phyloP scores from a whole-genome alignment of 1,284 basidiomycete genomes.

The Megacollybia platyphylla region DNA sequence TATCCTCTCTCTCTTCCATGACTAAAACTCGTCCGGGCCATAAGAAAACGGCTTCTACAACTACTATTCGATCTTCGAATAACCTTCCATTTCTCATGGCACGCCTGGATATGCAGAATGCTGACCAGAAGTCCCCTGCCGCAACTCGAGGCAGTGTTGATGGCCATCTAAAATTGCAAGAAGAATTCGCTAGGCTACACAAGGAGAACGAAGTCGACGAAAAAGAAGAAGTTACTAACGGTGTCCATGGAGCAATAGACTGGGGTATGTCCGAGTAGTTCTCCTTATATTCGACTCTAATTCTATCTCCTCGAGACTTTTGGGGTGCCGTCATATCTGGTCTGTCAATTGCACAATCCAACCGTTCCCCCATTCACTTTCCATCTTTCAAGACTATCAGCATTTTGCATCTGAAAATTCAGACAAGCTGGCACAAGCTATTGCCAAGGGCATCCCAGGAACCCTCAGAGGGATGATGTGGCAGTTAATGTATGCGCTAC shows the following conservation, averaged over 20 bases:
- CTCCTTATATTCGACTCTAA: slow-evolving; percentile 2
- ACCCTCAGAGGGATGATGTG: slow-evolving; percentile 90
- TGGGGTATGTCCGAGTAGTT: slow-evolving; percentile 46
- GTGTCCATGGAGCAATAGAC: slow-evolving; percentile 35
- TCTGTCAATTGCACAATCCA: slow-evolving; percentile 13
- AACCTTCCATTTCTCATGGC: slow-evolving; percentile 38
- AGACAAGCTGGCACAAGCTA: slow-evolving; percentile 76
- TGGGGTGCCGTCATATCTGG: slow-evolving; percentile 93
- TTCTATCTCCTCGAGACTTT: slow-evolving; percentile 49
- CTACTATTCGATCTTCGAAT: slow-evolving; percentile 40
- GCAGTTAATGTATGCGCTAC: slow-evolving; percentile 77
- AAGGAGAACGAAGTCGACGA: slow-evolving; percentile 30
- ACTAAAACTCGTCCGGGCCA: slow-evolving; percentile 17
- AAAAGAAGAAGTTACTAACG: slow-evolving; percentile 20
- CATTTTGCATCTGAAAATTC: slow-evolving; percentile 68
- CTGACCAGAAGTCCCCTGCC: slow-evolving; percentile 19
- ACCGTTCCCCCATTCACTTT: slow-evolving; percentile 2
- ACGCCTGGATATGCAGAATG: slow-evolving; percentile 24
- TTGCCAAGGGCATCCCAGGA: slow-evolving; percentile 85
- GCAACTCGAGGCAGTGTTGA: slow-evolving; percentile 38
- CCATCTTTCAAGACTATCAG: slow-evolving; percentile 57
- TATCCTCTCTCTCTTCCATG: background rate
- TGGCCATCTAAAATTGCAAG: slow-evolving; percentile 56
- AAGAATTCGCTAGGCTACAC: slow-evolving; percentile 55
- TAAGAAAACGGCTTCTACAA: slow-evolving; percentile 51